phyloP scores from a whole-genome alignment of 2,329 filamentous ascomycete genomes.

The Epichloe typhina region DNA sequence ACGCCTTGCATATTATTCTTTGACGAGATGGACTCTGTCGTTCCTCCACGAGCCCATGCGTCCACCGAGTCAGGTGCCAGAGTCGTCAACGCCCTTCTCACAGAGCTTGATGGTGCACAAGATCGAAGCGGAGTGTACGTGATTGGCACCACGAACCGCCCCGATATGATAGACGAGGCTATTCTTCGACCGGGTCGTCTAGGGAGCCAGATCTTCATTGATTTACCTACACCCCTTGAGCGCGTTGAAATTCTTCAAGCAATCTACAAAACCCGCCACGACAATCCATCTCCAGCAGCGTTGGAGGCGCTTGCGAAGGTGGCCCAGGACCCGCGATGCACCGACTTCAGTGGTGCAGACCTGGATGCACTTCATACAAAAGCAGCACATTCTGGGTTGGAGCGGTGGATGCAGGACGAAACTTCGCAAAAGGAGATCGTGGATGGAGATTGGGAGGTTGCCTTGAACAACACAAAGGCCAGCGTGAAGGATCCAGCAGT shows the following conservation, averaged over 20 bases:
- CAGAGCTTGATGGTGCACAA: conserved; percentile 79
- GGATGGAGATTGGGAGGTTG: conserved; percentile 38
- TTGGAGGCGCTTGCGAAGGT: conserved; percentile 45
- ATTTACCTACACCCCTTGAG: conserved; percentile 66
- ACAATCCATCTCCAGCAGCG: conserved; percentile 28
- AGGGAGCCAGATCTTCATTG: conserved; percentile 79
- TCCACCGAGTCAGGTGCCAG: conserved; percentile 73
- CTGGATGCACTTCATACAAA: conserved; percentile 35
- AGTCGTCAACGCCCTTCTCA: conserved; percentile 89
- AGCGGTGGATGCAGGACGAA: conserved; percentile 21
- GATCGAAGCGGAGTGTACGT: conserved; percentile 80
- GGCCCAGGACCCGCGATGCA: conserved; percentile 53
- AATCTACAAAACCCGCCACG: conserved; percentile 35
- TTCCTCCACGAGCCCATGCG: conserved; percentile 66
- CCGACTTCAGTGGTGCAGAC: conserved; percentile 63
- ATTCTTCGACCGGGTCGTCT: conserved; percentile 87
- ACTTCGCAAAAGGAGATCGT: conserved; percentile 15
- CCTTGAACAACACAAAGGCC: conserved; percentile 32
- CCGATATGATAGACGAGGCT: conserved; percentile 91
- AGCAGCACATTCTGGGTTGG: conserved; percentile 36
- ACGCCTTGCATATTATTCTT: conserved; percentile 95
- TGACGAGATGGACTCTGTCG: conserved; percentile 89
- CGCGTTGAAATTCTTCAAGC: conserved; percentile 76
- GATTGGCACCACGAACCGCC: conserved; percentile 86
- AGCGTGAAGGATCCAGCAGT: conserved; percentile 35